Percentiles rank a stretch among this genome's conserved stretches.
These are phyloP conservation scores for Phyllosticta ampelicida DNA, from an alignment of 2,329 filamentous ascomycete genomes.

Conservation along the genomic window DNA sequence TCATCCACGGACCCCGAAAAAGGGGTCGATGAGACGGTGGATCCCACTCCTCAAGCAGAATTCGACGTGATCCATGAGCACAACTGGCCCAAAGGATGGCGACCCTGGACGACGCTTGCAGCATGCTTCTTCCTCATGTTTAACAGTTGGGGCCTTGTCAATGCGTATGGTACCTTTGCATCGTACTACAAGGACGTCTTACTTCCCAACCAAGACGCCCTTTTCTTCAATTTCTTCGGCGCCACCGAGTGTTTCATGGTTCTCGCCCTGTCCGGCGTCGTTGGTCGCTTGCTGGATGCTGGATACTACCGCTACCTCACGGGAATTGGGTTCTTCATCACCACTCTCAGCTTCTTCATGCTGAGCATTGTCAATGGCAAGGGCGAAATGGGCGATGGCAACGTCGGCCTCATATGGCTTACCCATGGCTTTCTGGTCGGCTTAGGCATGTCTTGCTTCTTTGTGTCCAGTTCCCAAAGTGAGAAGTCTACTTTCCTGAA, in stretches of 20 bases:
- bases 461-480: slow-evolving; percentile 42
- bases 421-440: slow-evolving; percentile 38
- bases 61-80: neutral
- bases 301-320: slow-evolving; percentile 32
- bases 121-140: slow-evolving; percentile 43
- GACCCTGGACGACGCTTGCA: slow-evolving; percentile 34
- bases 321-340: slow-evolving; percentile 31
- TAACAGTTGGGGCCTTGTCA: slow-evolving; percentile 39
- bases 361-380: slow-evolving; percentile 33
- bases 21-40: neutral
- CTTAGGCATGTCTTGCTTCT: slow-evolving; percentile 43
- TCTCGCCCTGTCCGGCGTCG: slow-evolving; percentile 33
- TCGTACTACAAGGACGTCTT: slow-evolving; percentile 39
- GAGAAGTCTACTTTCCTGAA: slow-evolving; percentile 15
- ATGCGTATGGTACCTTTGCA: slow-evolving; percentile 40
- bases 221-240: slow-evolving; percentile 38
- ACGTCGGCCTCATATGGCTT: slow-evolving; percentile 35
- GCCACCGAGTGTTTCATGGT: slow-evolving; percentile 39
- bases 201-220: slow-evolving; percentile 28
- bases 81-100: slow-evolving; percentile 35
- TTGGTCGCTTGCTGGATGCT: slow-evolving; percentile 41
- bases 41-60: neutral
- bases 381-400: slow-evolving; percentile 25
- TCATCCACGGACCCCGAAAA: slow-evolving; percentile 1
- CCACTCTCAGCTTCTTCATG: slow-evolving; percentile 35